These are phyloP conservation scores for Claviceps sp. DNA, from an alignment of 2,329 filamentous ascomycete species.

Conservation along the genomic window DNA sequence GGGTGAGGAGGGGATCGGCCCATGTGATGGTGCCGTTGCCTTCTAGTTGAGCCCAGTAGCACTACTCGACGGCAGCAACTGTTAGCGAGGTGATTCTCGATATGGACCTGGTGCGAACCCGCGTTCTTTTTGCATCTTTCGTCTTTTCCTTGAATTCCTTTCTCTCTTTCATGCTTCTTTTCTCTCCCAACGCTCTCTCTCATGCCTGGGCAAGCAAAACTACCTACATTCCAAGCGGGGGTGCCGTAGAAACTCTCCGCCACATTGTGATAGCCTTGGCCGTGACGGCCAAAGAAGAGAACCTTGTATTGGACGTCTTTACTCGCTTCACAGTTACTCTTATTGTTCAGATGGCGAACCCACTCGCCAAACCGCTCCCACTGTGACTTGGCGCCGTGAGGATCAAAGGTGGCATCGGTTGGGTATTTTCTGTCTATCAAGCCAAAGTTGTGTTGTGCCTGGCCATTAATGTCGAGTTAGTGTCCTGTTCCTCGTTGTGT, in stretches of 20 bases:
- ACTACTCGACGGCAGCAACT: constrained; percentile 19
- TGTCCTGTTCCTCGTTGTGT: no score
- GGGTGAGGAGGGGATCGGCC: constrained; percentile 50
- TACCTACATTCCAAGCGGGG: constrained; percentile 51
- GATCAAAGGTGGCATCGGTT: constrained; percentile 32
- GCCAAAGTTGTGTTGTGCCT: constrained; percentile 51
- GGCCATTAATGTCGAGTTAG: background rate
- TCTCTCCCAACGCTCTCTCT: no score
- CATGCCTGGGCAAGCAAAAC: background rate
- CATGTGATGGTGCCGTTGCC: constrained; percentile 51
- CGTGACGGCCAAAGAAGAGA: constrained; percentile 55
- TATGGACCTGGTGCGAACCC: background rate
- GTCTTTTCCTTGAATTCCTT: background rate
- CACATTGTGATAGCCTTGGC: constrained; percentile 51
- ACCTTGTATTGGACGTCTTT: constrained; percentile 47
- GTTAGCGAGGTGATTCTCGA: background rate
- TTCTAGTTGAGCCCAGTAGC: constrained; percentile 52
- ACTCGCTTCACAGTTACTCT: constrained; percentile 24
- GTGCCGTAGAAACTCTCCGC: constrained; percentile 56
- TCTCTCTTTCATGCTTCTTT: no score
- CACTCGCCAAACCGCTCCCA: constrained; percentile 53
- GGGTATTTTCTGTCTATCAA: constrained; percentile 50
- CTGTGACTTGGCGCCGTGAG: constrained; percentile 33
- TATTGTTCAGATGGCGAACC: constrained; percentile 45
- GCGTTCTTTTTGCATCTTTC: background rate